Conservation (phyloP, 2,329 filamentous ascomycete species). For the Pseudogymnoascus verrucosus region DNA sequence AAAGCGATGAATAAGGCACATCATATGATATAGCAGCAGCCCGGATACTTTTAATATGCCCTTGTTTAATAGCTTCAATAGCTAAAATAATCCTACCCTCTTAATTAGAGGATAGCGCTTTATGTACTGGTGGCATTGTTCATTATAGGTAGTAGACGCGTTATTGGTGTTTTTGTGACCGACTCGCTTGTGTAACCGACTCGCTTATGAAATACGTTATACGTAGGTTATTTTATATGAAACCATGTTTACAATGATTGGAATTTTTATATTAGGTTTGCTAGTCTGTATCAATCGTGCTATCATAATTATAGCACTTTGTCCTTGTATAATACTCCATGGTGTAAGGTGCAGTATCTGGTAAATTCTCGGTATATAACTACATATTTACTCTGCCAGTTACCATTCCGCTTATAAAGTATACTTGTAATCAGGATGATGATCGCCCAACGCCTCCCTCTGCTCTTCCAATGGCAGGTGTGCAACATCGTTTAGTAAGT, state of each 20-base stretch:
- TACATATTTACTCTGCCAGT: not conserved
- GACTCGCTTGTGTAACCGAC: too few relatives aligned
- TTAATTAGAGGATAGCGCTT: too few relatives aligned
- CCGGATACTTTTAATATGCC: too few relatives aligned
- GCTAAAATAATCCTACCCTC: too few relatives aligned
- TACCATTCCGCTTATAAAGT: not conserved
- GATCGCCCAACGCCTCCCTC: not conserved
- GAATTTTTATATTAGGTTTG: not conserved
- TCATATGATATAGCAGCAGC: too few relatives aligned
- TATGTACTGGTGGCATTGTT: too few relatives aligned
- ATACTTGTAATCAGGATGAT: constrained; percentile 7
- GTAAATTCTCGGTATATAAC: not conserved
- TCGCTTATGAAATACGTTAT: too few relatives aligned
- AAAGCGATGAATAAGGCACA: too few relatives aligned
- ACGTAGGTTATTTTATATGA: not conserved
- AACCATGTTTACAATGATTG: too few relatives aligned
- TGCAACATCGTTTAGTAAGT: not conserved
- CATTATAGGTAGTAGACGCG: too few relatives aligned
- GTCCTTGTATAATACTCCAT: not conserved
- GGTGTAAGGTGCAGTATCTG: not conserved
- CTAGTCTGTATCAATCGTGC: not conserved
- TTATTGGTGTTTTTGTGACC: too few relatives aligned
- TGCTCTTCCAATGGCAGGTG: not conserved
- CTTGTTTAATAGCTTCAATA: too few relatives aligned
- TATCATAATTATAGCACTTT: not conserved